phyloP scores from a whole-genome alignment of 129 eudicot species.

The Centrapalus pauciflorus region DNA sequence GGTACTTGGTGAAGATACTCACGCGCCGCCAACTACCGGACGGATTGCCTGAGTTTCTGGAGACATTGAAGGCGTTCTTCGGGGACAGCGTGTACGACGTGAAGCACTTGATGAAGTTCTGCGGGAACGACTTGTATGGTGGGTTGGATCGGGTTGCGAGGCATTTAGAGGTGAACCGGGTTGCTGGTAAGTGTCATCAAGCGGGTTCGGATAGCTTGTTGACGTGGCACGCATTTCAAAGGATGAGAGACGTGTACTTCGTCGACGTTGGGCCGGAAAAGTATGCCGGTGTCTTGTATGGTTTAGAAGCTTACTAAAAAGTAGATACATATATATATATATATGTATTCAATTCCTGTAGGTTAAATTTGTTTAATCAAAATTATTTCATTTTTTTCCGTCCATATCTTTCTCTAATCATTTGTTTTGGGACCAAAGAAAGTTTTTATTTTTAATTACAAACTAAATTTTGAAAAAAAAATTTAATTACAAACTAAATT shows the following conservation, averaged over 20 bases:
- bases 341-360: neutral
- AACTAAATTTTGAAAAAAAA: no score
- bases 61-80: constrained; percentile 40
- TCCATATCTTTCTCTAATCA: neutral
- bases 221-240: constrained; percentile 82
- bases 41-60: constrained; percentile 42
- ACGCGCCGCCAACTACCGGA: constrained; percentile 63
- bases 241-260: constrained; percentile 53
- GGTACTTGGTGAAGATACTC: constrained; percentile 62
- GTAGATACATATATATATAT: no score
- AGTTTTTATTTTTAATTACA: no score
- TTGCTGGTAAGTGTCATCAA: constrained; percentile 62
- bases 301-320: constrained; percentile 45
- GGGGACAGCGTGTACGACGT: constrained; percentile 64
- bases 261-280: constrained; percentile 45
- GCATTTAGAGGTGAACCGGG: constrained; percentile 58
- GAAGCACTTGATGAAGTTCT: constrained; percentile 60
- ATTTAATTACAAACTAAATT: no score
- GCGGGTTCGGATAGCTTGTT: constrained; percentile 83
- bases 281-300: constrained; percentile 68
- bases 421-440: no score
- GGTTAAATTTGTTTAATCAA: neutral
- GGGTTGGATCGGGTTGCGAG: constrained; percentile 74
- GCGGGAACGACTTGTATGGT: constrained; percentile 48
- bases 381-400: constrained; percentile 17